These are phyloP conservation scores for Lentinula lateritia DNA, from an alignment of 768 basidiomycete species.

Conservation along the genomic window DNA sequence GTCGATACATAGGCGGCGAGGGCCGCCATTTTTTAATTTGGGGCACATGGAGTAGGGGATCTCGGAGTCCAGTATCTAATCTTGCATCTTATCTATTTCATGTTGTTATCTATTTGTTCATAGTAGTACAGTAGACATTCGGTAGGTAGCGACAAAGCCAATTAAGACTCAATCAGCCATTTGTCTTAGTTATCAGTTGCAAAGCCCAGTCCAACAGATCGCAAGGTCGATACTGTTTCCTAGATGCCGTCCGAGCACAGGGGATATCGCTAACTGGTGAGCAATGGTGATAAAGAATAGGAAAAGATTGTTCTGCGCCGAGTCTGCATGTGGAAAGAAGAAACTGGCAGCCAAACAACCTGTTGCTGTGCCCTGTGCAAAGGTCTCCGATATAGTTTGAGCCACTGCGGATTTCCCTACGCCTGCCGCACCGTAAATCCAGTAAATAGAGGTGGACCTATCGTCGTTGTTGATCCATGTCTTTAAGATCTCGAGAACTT, in stretches of 20 bases:
- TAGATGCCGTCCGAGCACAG: not conserved
- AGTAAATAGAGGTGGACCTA: slow-evolving; percentile 14
- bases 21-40: too few species aligned
- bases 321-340: slow-evolving; percentile 24
- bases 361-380: not conserved
- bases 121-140: too few species aligned
- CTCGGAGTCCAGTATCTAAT: too few species aligned
- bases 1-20: too few species aligned
- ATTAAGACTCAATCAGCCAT: too few species aligned
- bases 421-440: slow-evolving; percentile 29
- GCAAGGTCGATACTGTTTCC: slow-evolving; percentile 10
- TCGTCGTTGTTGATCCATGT: not conserved
- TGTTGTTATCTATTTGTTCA: too few species aligned
- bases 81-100: too few species aligned
- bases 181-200: too few species aligned
- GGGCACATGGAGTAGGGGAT: too few species aligned
- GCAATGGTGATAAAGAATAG: slow-evolving; percentile 18
- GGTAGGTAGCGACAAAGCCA: too few species aligned
- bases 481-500: not conserved
- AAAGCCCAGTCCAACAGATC: too few species aligned
- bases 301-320: slow-evolving; percentile 19
- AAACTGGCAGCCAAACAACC: slow-evolving; percentile 22
- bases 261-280: slow-evolving; percentile 21
- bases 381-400: slow-evolving; percentile 16
- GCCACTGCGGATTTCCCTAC: slow-evolving; percentile 27